These are phyloP conservation scores for Fraxinus sp. DNA, from an alignment of 305 asterid species.

Conservation along the genomic window DNA sequence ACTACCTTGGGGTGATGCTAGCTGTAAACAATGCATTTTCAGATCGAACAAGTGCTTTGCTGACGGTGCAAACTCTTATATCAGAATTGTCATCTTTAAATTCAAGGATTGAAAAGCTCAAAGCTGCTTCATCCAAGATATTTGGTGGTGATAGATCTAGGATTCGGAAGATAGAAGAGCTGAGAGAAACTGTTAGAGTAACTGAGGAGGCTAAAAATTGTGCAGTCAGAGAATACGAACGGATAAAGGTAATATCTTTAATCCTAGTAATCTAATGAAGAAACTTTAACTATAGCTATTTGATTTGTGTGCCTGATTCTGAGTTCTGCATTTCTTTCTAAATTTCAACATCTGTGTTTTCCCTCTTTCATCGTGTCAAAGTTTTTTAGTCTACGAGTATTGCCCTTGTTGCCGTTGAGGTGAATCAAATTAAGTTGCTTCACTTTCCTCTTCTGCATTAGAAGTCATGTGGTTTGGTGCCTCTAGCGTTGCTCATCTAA, in stretches of 20 bases:
- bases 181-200: constrained; percentile 62
- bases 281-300: neutral
- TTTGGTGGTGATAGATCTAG: constrained; percentile 92
- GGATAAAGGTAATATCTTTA: constrained; percentile 63
- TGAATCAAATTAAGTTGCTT: neutral
- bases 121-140: constrained; percentile 88
- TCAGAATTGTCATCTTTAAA: constrained; percentile 74
- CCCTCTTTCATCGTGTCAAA: neutral
- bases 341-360: neutral
- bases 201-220: constrained; percentile 74
- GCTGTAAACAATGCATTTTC: constrained; percentile 89
- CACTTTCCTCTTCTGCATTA: neutral
- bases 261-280: neutral
- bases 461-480: neutral
- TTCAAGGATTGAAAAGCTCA: constrained; percentile 83
- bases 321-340: neutral
- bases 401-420: neutral
- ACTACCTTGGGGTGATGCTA: constrained; percentile 89
- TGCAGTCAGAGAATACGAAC: constrained; percentile 73
- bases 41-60: constrained; percentile 83
- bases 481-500: neutral
- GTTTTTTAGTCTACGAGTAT: neutral
- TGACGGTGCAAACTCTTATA: constrained; percentile 85
- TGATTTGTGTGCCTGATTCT: neutral
- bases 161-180: constrained; percentile 82